These are phyloP conservation scores for Neocatenulostroma microsporum DNA, from an alignment of 2,329 filamentous ascomycete species.

Conservation along the genomic window DNA sequence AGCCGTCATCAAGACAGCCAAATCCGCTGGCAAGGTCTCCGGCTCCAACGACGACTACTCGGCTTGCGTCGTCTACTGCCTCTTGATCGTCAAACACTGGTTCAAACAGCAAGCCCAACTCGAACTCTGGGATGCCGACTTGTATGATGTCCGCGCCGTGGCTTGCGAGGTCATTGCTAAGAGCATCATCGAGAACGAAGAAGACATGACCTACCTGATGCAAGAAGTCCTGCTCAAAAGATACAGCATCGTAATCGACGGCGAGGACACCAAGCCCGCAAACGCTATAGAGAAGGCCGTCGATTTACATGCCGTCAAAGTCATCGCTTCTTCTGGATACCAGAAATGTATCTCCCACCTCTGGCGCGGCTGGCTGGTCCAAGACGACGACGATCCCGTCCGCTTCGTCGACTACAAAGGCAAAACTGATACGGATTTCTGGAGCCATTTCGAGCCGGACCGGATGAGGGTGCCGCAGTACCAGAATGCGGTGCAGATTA, in stretches of 20 bases:
- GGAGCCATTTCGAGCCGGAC: constrained; percentile 82
- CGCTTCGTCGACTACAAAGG: constrained; percentile 81
- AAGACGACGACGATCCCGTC: constrained; percentile 85
- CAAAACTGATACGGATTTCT: constrained; percentile 69
- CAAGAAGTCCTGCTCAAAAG: constrained; percentile 77
- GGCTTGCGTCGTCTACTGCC: constrained; percentile 74
- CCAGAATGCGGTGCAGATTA: constrained; percentile 81
- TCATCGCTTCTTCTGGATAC: constrained; percentile 90
- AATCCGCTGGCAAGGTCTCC: constrained; percentile 57
- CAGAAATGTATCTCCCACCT: constrained; percentile 91
- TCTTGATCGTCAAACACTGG: constrained; percentile 66
- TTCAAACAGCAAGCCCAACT: constrained; percentile 70
- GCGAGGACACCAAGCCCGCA: constrained; percentile 61
- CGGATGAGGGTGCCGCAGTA: constrained; percentile 88
- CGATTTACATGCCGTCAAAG: constrained; percentile 76
- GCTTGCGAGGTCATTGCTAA: constrained; percentile 94
- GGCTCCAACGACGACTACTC: constrained; percentile 58
- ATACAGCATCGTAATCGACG: constrained; percentile 72
- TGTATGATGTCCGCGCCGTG: constrained; percentile 68
- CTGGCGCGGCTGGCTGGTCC: constrained; percentile 94
- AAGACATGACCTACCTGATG: constrained; percentile 69
- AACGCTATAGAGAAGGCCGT: constrained; percentile 93
- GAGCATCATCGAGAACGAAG: constrained; percentile 72
- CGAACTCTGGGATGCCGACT: constrained; percentile 87
- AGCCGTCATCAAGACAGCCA: constrained; percentile 71